Percentiles rank a stretch among this genome's conserved stretches.
These are phyloP conservation scores for Ogataea pini DNA, from an alignment of 805 yeast species.

Conservation along the genomic window DNA sequence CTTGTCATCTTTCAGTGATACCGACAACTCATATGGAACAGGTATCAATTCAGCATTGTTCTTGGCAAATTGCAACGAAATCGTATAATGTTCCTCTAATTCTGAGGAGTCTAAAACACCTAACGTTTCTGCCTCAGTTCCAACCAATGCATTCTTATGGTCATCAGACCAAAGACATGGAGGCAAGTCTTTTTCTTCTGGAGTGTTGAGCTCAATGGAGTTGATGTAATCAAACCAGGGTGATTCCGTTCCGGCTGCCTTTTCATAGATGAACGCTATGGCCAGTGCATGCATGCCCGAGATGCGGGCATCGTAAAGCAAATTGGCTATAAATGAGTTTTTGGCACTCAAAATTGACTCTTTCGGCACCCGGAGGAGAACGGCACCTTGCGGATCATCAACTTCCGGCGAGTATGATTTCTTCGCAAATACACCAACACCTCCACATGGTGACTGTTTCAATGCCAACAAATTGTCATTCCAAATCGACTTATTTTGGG, in stretches of 20 bases:
- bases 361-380: slow-evolving; percentile 64
- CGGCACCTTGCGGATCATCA: slow-evolving; percentile 27
- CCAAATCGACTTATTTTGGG: slow-evolving; percentile 53
- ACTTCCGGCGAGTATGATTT: slow-evolving; percentile 38
- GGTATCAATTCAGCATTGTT: slow-evolving; percentile 30
- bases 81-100: slow-evolving; percentile 40
- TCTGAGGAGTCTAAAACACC: slow-evolving; percentile 58
- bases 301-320: slow-evolving; percentile 59
- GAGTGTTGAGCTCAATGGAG: slow-evolving; percentile 43
- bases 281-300: slow-evolving; percentile 69
- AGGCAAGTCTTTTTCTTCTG: slow-evolving; percentile 44
- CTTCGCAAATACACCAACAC: slow-evolving; percentile 72
- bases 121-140: slow-evolving; percentile 61
- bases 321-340: slow-evolving; percentile 63
- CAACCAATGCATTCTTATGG: slow-evolving; percentile 49
- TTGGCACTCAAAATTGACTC: slow-evolving; percentile 55
- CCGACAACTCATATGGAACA: slow-evolving; percentile 40
- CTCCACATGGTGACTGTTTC: slow-evolving; percentile 54
- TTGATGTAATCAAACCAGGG: slow-evolving; percentile 77
- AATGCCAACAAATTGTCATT: slow-evolving; percentile 47
- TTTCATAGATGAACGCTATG: slow-evolving; percentile 72
- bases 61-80: slow-evolving; percentile 45
- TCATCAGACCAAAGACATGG: slow-evolving; percentile 64
- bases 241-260: slow-evolving; percentile 54
- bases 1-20: slow-evolving; percentile 15